A percentile compares a stretch with the other conserved stretches of the same genome.
phyloP scores from a whole-genome alignment of 2,329 filamentous ascomycete genomes.

The Neopestalotiopsis clavispora region DNA sequence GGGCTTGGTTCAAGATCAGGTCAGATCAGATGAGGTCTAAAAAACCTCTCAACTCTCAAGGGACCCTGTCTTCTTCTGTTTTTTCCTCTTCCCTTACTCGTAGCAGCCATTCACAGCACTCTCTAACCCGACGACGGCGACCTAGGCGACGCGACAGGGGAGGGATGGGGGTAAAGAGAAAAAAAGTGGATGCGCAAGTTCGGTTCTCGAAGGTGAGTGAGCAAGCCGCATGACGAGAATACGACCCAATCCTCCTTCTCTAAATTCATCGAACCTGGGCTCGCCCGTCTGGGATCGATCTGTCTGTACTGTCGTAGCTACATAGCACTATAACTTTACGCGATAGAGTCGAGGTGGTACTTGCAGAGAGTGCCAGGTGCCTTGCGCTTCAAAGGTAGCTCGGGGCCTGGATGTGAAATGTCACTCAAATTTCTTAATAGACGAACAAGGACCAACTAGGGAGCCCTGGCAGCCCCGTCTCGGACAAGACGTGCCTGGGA shows the following conservation, averaged over 20 bases:
- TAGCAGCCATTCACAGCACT: neutral
- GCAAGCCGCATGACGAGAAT: neutral
- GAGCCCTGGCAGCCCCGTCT: constrained; percentile 17
- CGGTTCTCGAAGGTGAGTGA: neutral
- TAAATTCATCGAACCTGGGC: neutral
- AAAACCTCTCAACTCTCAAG: neutral
- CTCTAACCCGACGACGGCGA: too few relatives aligned
- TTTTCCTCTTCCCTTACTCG: neutral
- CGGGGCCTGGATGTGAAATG: neutral
- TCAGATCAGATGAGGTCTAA: constrained; percentile 1
- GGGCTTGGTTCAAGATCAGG: constrained; percentile 5
- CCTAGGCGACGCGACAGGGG: too few relatives aligned
- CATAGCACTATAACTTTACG: neutral
- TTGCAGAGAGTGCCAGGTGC: too few relatives aligned
- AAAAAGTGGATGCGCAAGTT: neutral
- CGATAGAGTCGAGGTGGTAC: too few relatives aligned
- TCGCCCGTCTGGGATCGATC: neutral
- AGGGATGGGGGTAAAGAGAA: neutral
- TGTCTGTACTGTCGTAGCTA: neutral
- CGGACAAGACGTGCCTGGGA: neutral
- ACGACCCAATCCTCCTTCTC: neutral
- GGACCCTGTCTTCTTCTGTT: too few relatives aligned
- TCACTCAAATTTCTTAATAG: constrained; percentile 11
- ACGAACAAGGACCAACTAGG: constrained; percentile 14
- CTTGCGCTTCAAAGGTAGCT: neutral